Percentiles rank a stretch among this genome's conserved stretches.
Conservation (phyloP, 495 filamentous ascomycete species). For the Lineolata rhizophorae region DNA sequence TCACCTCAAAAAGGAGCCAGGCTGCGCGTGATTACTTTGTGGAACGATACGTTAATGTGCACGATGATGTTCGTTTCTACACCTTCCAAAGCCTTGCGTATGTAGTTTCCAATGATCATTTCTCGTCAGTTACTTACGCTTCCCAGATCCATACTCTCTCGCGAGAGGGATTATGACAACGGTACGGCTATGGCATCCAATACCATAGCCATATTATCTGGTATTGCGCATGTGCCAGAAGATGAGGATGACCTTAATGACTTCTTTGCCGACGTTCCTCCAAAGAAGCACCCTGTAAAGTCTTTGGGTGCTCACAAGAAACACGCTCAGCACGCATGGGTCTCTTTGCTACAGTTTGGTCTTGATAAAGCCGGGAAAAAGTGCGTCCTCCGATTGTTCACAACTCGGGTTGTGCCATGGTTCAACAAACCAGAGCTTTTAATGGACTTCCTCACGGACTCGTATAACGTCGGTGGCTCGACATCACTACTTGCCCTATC, state of each 20-base stretch:
- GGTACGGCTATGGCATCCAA: no score
- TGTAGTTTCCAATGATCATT: no score
- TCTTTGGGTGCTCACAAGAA: conserved; percentile 40
- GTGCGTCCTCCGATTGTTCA: conserved; percentile 47
- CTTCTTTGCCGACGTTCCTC: conserved; percentile 22
- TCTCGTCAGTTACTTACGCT: no score
- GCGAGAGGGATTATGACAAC: no score
- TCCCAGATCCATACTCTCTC: no score
- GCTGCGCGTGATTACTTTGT: no score
- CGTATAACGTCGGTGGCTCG: conserved; percentile 66
- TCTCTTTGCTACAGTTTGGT: conserved; percentile 46
- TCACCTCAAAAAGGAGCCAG: no score
- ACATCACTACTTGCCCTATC: conserved; percentile 74
- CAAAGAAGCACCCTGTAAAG: conserved; percentile 25
- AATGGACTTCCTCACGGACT: conserved; percentile 96
- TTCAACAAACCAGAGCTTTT: conserved; percentile 67
- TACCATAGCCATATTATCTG: no score
- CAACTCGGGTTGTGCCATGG: conserved; percentile 62
- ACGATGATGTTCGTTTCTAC: no score
- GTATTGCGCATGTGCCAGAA: no score
- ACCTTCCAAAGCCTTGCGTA: no score
- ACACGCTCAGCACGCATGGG: conserved; percentile 62
- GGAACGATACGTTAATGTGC: no score
- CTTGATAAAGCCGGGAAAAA: conserved; percentile 58
- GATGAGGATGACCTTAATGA: conserved; percentile 42